phyloP scores from a whole-genome alignment of 176 grass and related monocot genomes.

The Dendrocalamus sinicus region DNA sequence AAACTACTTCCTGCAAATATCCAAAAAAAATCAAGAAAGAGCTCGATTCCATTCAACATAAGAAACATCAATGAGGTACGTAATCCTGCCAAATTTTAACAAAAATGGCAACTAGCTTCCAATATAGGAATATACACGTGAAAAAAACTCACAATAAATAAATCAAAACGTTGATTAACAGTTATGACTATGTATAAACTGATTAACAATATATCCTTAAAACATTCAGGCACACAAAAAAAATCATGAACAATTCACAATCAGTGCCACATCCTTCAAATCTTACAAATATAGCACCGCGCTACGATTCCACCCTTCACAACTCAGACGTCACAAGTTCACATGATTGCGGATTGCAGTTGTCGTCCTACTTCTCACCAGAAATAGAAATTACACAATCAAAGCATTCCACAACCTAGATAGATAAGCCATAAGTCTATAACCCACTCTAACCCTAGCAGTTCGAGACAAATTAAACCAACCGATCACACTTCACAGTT shows the following conservation, averaged over 20 bases:
- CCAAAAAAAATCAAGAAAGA: not conserved
- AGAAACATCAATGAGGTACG: not conserved
- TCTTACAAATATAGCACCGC: no score
- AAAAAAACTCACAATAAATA: not conserved
- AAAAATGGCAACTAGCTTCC: not conserved
- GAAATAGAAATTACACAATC: not conserved
- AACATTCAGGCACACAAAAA: not conserved
- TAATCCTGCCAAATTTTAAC: not conserved
- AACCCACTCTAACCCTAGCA: no score
- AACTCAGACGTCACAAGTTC: not conserved
- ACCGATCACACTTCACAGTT: no score
- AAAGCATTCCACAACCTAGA: not conserved
- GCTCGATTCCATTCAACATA: not conserved
- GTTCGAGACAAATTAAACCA: no score
- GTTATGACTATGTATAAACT: not conserved
- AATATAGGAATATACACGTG: not conserved
- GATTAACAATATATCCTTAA: not conserved
- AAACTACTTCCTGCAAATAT: not conserved
- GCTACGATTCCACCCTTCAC: not conserved
- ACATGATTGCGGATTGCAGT: not conserved
- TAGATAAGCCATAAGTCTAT: not conserved
- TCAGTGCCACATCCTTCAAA: constrained; percentile 1
- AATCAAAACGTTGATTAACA: not conserved
- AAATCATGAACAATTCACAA: not conserved
- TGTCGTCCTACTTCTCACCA: not conserved